Evolutionary conservation across 352 stramenopile species (phyloP).

Genomic region (Phytophthora chlamydospora): DNA sequence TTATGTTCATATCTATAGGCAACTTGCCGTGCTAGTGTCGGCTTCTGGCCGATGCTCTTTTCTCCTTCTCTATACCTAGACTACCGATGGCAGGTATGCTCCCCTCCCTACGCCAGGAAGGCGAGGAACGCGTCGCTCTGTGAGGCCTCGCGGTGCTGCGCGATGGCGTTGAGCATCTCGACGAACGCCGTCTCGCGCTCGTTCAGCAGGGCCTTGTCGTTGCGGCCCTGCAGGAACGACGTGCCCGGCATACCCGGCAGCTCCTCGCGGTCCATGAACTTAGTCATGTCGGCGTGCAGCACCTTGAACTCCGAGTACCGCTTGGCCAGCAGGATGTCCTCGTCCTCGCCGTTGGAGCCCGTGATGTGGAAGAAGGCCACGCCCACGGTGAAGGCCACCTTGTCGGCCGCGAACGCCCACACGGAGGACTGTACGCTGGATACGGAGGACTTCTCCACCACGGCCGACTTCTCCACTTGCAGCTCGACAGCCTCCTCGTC

Average conservation of each 20-base stretch:
- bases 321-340: slow-evolving; percentile 57
- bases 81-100: slow-evolving; percentile 29
- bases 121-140: slow-evolving; percentile 49
- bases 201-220: slow-evolving; percentile 56
- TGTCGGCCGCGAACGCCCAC: slow-evolving; percentile 44
- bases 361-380: slow-evolving; percentile 61
- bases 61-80: slow-evolving; percentile 18
- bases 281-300: slow-evolving; percentile 59
- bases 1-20: slow-evolving; percentile 33
- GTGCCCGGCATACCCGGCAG: slow-evolving; percentile 58
- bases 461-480: slow-evolving; percentile 19
- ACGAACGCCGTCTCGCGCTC: slow-evolving; percentile 63
- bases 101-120: slow-evolving; percentile 49
- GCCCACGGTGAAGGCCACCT: slow-evolving; percentile 43
- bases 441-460: slow-evolving; percentile 8
- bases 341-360: slow-evolving; percentile 42
- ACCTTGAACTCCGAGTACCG: slow-evolving; percentile 83
- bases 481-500: slow-evolving; percentile 16
- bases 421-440: slow-evolving; percentile 10
- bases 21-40: slow-evolving; percentile 5
- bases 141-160: slow-evolving; percentile 48
- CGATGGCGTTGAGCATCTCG: slow-evolving; percentile 73
- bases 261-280: slow-evolving; percentile 61
- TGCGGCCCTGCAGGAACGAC: slow-evolving; percentile 55
- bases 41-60: not conserved